These are phyloP conservation scores for Lithohypha guttulata DNA, from an alignment of 2,329 filamentous ascomycete genomes.

Conservation along the genomic window DNA sequence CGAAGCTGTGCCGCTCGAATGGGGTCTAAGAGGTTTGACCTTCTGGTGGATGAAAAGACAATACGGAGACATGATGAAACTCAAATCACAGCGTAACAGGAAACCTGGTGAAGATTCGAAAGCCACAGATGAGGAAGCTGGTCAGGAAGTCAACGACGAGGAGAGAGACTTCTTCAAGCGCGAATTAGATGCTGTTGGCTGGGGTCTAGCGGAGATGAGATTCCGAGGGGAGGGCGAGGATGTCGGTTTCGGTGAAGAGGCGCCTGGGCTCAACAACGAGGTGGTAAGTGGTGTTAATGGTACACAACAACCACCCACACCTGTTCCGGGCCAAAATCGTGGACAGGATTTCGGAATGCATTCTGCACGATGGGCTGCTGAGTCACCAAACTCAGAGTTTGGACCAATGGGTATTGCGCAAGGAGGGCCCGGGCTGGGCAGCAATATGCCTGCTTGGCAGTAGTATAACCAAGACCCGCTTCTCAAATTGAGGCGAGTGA, in stretches of 20 bases:
- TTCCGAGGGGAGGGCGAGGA: conserved; percentile 14
- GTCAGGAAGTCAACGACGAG: conserved; percentile 50
- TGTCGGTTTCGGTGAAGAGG: conserved; percentile 21
- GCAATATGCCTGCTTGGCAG: conserved; percentile 4
- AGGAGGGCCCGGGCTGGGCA: not conserved
- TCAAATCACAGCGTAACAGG: conserved; percentile 22
- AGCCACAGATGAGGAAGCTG: conserved; percentile 25
- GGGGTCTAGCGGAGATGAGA: conserved; percentile 29
- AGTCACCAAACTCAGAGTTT: conserved; percentile 7
- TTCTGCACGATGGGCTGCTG: conserved; percentile 7
- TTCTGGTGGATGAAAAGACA: conserved; percentile 86
- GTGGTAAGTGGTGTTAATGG: conserved; percentile 6
- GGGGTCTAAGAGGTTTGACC: conserved; percentile 76
- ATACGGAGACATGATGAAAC: conserved; percentile 68
- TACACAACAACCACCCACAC: not conserved
- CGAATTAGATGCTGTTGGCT: conserved; percentile 62
- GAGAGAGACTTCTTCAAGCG: conserved; percentile 70
- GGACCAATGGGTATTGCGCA: conserved; percentile 4
- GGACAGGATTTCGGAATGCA: conserved; percentile 4
- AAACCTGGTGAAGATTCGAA: conserved; percentile 29
- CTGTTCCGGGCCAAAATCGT: not conserved
- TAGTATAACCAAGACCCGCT: conserved; percentile 1
- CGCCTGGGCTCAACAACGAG: conserved; percentile 7
- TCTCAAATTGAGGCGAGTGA: not conserved
- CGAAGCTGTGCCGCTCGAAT: conserved; percentile 81